Evolutionary conservation across 345 rosid species (phyloP).

Genomic region (Eucalyptus urophylla): DNA sequence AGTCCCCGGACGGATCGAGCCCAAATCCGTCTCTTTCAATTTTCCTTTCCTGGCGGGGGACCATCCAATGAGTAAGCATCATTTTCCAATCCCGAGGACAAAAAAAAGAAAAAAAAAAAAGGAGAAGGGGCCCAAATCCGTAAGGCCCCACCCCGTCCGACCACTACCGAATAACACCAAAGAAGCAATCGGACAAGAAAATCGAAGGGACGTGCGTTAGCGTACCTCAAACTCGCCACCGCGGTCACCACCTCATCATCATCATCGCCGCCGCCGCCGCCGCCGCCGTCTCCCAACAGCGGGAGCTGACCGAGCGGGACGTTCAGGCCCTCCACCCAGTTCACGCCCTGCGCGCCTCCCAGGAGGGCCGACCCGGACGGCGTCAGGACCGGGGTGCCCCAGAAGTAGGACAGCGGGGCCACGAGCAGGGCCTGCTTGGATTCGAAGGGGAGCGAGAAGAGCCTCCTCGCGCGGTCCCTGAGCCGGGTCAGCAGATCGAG

Average conservation of each 20-base stretch:
- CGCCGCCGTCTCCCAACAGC: neutral
- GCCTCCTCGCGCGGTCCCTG: slow-evolving; percentile 17
- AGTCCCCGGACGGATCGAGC: neutral
- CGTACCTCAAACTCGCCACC: neutral
- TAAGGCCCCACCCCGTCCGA: neutral
- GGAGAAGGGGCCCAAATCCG: neutral
- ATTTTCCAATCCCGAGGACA: neutral
- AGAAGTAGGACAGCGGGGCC: slow-evolving; percentile 50
- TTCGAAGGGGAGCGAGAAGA: slow-evolving; percentile 43
- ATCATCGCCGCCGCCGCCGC: neutral
- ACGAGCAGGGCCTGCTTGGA: slow-evolving; percentile 17
- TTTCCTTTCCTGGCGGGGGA: neutral
- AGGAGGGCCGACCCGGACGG: slow-evolving; percentile 41
- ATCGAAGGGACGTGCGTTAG: neutral
- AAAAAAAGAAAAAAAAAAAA: too few species aligned
- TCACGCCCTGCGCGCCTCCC: slow-evolving; percentile 13
- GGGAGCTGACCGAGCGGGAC: slow-evolving; percentile 40
- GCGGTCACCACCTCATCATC: neutral
- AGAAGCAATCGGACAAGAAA: neutral
- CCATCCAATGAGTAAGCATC: neutral
- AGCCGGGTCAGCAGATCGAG: slow-evolving; percentile 14
- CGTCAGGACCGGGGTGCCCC: slow-evolving; percentile 69
- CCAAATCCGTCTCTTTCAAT: neutral
- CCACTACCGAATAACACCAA: neutral
- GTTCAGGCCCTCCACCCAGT: slow-evolving; percentile 64